Conservation (phyloP, 805 yeast genomes). For the Candida tibetensis region DNA sequence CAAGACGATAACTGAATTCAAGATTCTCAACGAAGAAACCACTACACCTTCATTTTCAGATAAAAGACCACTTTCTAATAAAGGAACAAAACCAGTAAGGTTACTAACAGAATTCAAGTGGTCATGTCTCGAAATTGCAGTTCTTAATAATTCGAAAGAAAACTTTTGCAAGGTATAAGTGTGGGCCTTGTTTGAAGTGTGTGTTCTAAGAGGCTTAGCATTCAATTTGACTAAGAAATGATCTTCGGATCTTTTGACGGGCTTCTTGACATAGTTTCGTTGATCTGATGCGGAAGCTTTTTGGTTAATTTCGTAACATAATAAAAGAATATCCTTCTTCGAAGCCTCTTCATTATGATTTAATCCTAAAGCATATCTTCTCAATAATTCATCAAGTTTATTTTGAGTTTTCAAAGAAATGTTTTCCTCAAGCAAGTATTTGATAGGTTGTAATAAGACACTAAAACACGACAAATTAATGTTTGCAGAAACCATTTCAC, state of each 20-base stretch:
- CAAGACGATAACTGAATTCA: constrained; percentile 57
- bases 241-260: constrained; percentile 44
- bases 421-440: constrained; percentile 56
- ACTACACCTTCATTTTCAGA: constrained; percentile 79
- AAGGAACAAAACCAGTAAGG: constrained; percentile 71
- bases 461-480: constrained; percentile 58
- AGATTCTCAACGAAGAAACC: constrained; percentile 60
- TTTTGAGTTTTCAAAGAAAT: constrained; percentile 66
- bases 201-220: constrained; percentile 53
- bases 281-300: constrained; percentile 40
- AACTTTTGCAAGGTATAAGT: constrained; percentile 67
- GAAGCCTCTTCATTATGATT: constrained; percentile 63
- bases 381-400: constrained; percentile 73
- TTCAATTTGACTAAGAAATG: constrained; percentile 76
- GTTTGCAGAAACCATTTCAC: constrained; percentile 68
- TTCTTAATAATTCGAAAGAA: constrained; percentile 70
- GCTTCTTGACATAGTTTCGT: constrained; percentile 17
- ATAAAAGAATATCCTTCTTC: constrained; percentile 54
- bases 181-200: constrained; percentile 54
- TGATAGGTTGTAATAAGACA: constrained; percentile 64
- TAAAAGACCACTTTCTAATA: constrained; percentile 56
- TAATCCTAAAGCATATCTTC: constrained; percentile 77
- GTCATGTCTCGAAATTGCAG: constrained; percentile 64
- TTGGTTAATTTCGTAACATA: constrained; percentile 71
- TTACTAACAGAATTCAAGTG: constrained; percentile 57